Evolutionary conservation across 2,329 filamentous ascomycete species (phyloP), one percentile per base, ranked within the genome.

Genomic region (Aspergillus brasiliensis): DNA sequence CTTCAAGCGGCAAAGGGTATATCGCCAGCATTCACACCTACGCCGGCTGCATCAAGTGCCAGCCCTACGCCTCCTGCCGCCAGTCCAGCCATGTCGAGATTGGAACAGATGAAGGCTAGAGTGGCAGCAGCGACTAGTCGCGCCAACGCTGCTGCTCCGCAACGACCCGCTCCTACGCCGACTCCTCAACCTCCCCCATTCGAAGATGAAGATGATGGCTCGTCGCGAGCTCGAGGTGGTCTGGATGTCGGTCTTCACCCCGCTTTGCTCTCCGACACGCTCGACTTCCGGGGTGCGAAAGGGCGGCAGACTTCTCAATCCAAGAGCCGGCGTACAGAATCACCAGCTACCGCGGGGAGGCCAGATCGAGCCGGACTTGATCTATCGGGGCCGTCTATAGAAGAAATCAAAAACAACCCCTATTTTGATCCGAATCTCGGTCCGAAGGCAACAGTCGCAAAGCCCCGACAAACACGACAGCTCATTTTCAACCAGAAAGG

Each of bases 401-500:
- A 86, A 61, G 85, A 87, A 65, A 82, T 82, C 19, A 83, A 80
- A 62, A 84, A 83, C 69, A 96, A 97, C 66, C 92, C 93, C 0
- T 97, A 97, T 74, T 93, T 90, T 65, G 91, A 96, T 69, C 83
- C 89, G 7, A 88, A 80, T 65, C 76, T 88, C 11, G 83, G 85
- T n/a, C 79, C 83, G 4, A 86, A 89, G 58, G 82, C 83, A 65
- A 79, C 81, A 56, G 71, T 78, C 63, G 81, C 75, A 70, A 91
- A 89, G 68, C 81, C 84, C 38, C 85, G 92, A 53, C 84, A 90
- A 64, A 85, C 91, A 10, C 88, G 91, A 61, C 88, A 91, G 65
- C 83, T 99, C 17, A 80, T 92, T 11, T 98, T 99, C 81, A 97
- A 97, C 69, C 88, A 93, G 68, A 96, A 96, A 75, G 95, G 95